These are phyloP conservation scores for Solanum ossicruentum DNA, from an alignment of 257 asterid species.

Conservation along the genomic window DNA sequence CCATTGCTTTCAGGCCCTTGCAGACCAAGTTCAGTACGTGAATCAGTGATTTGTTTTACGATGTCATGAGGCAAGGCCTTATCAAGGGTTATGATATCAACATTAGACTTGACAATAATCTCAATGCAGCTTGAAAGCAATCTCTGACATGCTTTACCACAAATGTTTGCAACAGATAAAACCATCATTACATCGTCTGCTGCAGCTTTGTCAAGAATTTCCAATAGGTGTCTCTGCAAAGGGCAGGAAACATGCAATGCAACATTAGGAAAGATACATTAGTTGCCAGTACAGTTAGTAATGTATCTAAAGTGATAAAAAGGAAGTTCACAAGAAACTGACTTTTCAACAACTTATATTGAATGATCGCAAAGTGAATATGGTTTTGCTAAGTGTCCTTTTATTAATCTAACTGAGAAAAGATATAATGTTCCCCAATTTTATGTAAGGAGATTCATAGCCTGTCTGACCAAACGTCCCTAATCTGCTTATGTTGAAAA, in stretches of 20 bases:
- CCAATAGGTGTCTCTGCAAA: conserved; percentile 55
- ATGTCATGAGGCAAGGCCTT: conserved; percentile 61
- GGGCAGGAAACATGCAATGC: conserved; percentile 3
- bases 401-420: neutral
- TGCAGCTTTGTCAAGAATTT: conserved; percentile 57
- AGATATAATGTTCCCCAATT: neutral
- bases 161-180: conserved; percentile 54
- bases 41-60: conserved; percentile 42
- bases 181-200: conserved; percentile 70
- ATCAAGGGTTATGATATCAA: conserved; percentile 69
- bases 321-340: neutral
- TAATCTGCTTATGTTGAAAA: neutral
- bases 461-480: neutral
- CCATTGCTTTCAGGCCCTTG: conserved; percentile 26
- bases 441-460: neutral
- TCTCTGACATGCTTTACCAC: conserved; percentile 43
- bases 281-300: neutral
- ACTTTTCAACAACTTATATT: neutral
- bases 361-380: neutral
- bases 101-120: conserved; percentile 73
- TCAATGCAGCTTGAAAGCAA: conserved; percentile 50
- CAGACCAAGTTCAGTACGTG: conserved; percentile 44
- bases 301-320: neutral
- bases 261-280: neutral
- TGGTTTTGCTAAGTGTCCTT: neutral